Evolutionary conservation across 768 basidiomycete species (phyloP).

Genomic region (Scleroderma citrinum): DNA sequence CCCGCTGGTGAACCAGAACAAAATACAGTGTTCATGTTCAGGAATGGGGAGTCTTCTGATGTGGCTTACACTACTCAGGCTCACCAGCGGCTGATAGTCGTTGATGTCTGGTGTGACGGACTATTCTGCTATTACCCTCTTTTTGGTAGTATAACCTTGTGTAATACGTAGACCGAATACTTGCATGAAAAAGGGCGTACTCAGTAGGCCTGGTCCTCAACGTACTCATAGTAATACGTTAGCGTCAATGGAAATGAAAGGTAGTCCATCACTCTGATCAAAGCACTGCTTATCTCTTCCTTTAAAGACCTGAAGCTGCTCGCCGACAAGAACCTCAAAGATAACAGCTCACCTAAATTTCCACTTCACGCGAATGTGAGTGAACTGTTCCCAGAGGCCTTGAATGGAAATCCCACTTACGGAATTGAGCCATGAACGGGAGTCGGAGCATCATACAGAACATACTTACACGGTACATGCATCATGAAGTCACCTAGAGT

Average conservation of each 20-base stretch:
- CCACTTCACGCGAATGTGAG: not conserved
- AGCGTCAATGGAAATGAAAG: not conserved
- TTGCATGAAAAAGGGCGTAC: not conserved
- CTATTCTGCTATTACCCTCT: too few relatives aligned
- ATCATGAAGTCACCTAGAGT: not conserved
- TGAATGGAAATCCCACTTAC: slow-evolving; percentile 18
- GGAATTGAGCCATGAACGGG: slow-evolving; percentile 10
- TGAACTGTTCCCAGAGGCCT: not conserved
- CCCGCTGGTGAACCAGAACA: too few relatives aligned
- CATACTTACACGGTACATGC: not conserved
- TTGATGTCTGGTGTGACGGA: too few relatives aligned
- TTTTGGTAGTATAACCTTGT: too few relatives aligned
- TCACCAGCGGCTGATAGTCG: too few relatives aligned
- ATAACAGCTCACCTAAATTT: not conserved
- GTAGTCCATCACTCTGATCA: not conserved
- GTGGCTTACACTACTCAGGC: too few relatives aligned
- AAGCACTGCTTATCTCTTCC: not conserved
- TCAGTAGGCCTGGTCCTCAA: not conserved
- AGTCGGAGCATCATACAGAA: slow-evolving; percentile 6
- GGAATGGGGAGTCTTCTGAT: too few relatives aligned
- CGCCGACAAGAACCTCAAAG: not conserved
- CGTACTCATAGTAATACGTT: too few relatives aligned
- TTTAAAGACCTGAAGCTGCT: not conserved
- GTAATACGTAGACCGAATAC: too few relatives aligned
- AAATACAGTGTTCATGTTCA: too few relatives aligned